phyloP scores from a whole-genome alignment of 345 rosid species.

The Mallotus nudiflorus region DNA sequence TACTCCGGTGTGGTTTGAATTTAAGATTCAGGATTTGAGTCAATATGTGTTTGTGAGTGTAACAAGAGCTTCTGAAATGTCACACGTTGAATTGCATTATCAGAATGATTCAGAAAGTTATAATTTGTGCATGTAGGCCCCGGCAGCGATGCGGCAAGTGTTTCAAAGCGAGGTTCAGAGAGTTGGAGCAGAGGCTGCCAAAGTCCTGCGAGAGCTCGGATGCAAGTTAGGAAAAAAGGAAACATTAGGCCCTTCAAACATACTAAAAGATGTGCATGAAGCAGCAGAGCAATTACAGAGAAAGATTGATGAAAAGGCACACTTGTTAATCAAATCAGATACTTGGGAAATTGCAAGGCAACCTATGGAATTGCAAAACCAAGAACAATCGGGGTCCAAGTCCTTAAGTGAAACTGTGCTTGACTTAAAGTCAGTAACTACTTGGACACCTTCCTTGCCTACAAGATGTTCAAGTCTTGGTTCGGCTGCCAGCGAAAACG shows the following conservation, averaged over 20 bases:
- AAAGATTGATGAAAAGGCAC: constrained; percentile 37
- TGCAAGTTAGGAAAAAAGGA: constrained; percentile 53
- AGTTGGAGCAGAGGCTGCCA: constrained; percentile 60
- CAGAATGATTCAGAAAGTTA: constrained; percentile 2
- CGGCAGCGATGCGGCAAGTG: constrained; percentile 63
- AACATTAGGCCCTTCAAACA: constrained; percentile 26
- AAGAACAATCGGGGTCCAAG: constrained; percentile 12
- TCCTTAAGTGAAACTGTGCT: constrained; percentile 30
- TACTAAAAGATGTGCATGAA: constrained; percentile 21
- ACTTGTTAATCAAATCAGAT: constrained; percentile 43
- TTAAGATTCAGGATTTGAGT: no score
- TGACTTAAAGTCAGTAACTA: constrained; percentile 7
- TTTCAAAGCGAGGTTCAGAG: constrained; percentile 49
- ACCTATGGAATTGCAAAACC: constrained; percentile 25
- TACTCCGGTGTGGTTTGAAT: no score
- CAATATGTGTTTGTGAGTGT: no score
- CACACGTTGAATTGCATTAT: no score
- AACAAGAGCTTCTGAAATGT: no score
- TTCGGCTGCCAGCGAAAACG: neutral
- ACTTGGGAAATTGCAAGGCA: constrained; percentile 44
- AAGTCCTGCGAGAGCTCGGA: constrained; percentile 49
- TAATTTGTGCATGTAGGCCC: constrained; percentile 51
- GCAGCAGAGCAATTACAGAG: constrained; percentile 26
- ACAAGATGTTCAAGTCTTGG: neutral
- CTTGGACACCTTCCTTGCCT: neutral